Evolutionary conservation across 225 moss, liverwort and hornwort species (phyloP), one percentile per base, ranked within the genome.

Genomic region (Polytrichum formosum): DNA sequence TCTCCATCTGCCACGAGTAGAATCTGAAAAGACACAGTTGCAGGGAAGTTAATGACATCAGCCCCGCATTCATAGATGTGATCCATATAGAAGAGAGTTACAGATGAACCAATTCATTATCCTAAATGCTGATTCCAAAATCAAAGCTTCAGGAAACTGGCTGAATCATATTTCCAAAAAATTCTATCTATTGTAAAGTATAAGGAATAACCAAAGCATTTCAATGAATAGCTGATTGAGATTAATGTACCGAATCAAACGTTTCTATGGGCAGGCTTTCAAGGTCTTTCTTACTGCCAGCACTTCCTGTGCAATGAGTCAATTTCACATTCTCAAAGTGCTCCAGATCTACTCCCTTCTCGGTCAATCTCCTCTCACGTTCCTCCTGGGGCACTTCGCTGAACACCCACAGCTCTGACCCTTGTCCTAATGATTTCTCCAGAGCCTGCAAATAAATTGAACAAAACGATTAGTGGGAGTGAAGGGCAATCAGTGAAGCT

Each of bases 371-470:
- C 66, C 26, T 86, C 69, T 81, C 81, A 60, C 93, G 75, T 61
- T 91, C 88, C 64, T 72, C 76, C 37, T 82, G 28, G 1, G 76
- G 67, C 70, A 87, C 78, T 56, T 89, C 85, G 67, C 90, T 92
- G 17, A 95, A 89, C 70, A 92, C 83, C 89, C 87, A 92, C 10
- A 92, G 56, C 78, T 95, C 94, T 55, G 89, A 92, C 37, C 89
- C 84, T 17, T 53, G 19, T 29, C 80, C 87, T 67, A 89, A 79
- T 29, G 81, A 81, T 53, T 76, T 67, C 27, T 89, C 87, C 68
- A 95, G 73, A 65, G 83, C 80, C 82, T 86, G 75, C 53, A 54
- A 18, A n/a, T 60, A n/a, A 46, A 26, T 25, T 56, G 26, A 7
- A 5, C 28, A n/a, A 59, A 59, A 59, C 59, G 22, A 59, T 23